These are phyloP conservation scores for Pyrenochaeta sp. DNA, from an alignment of 2,329 filamentous ascomycete species.

Conservation along the genomic window DNA sequence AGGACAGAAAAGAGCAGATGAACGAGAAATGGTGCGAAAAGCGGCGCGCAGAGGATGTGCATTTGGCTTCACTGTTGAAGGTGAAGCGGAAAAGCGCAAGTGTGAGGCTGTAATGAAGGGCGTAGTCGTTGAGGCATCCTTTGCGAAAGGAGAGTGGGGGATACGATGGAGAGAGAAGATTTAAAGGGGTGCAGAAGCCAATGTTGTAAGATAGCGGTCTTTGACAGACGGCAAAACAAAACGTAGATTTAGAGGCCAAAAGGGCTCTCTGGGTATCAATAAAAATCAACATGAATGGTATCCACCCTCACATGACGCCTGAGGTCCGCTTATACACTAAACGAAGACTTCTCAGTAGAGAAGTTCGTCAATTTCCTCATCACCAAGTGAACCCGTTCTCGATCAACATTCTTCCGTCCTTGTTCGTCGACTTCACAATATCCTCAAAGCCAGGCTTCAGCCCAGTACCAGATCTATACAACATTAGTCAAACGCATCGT, in stretches of 20 bases:
- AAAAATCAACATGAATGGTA: constrained; percentile 1
- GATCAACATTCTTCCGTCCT: constrained; percentile 25
- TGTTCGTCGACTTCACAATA: constrained; percentile 24
- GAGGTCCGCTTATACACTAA: neutral
- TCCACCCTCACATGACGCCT: neutral
- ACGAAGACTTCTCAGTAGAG: neutral
- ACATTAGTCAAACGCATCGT: constrained; percentile 10
- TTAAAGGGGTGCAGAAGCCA: neutral
- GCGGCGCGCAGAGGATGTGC: constrained; percentile 69
- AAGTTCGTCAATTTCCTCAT: neutral
- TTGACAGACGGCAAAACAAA: neutral
- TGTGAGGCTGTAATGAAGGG: constrained; percentile 69
- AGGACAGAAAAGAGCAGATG: constrained; percentile 58
- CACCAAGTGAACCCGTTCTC: constrained; percentile 32
- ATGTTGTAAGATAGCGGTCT: neutral
- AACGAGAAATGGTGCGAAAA: constrained; percentile 67
- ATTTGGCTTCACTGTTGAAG: constrained; percentile 58
- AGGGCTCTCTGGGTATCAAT: constrained; percentile 20
- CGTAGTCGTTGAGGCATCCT: constrained; percentile 66
- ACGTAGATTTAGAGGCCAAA: constrained; percentile 13
- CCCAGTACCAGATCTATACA: constrained; percentile 36
- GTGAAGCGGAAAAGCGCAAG: constrained; percentile 48
- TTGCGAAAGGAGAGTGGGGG: constrained; percentile 68
- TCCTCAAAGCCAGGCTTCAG: constrained; percentile 39
- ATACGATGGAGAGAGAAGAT: constrained; percentile 63